A percentile compares a stretch with the other conserved stretches of the same genome.
Evolutionary conservation across 805 yeast genomes (phyloP).

Genomic region (Saccharomyces kudriavzevii): DNA sequence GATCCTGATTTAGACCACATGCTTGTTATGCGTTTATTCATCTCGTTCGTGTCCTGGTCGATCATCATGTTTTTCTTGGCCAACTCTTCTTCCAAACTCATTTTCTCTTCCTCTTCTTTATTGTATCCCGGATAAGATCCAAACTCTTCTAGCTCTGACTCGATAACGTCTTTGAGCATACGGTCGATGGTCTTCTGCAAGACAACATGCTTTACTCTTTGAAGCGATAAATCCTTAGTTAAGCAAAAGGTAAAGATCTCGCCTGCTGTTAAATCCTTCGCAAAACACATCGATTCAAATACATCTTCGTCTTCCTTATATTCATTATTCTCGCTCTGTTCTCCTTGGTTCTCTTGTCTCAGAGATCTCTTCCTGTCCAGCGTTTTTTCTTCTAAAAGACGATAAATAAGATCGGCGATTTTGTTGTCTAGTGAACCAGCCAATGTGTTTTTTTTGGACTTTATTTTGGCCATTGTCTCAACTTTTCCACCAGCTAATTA

Average conservation of each 20-base stretch:
- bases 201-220: slow-evolving; percentile 57
- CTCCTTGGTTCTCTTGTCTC: neutral
- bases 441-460: slow-evolving; percentile 20
- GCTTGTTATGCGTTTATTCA: slow-evolving; percentile 70
- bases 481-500: neutral
- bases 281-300: slow-evolving; percentile 42
- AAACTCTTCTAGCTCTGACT: slow-evolving; percentile 56
- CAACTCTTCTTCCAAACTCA: slow-evolving; percentile 32
- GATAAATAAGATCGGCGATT: slow-evolving; percentile 46
- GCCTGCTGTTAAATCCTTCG: slow-evolving; percentile 44
- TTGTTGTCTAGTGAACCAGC: slow-evolving; percentile 43
- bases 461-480: slow-evolving; percentile 30
- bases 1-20: slow-evolving; percentile 44
- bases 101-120: slow-evolving; percentile 24
- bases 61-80: slow-evolving; percentile 47
- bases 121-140: slow-evolving; percentile 16
- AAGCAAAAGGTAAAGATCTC: slow-evolving; percentile 57
- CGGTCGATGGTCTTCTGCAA: slow-evolving; percentile 58
- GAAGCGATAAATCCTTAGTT: slow-evolving; percentile 55
- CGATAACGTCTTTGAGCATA: slow-evolving; percentile 45
- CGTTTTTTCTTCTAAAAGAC: slow-evolving; percentile 53
- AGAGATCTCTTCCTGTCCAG: slow-evolving; percentile 29
- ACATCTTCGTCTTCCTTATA: slow-evolving; percentile 23
- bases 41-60: slow-evolving; percentile 53
- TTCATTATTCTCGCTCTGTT: slow-evolving; percentile 9